Conservation (phyloP, 2,329 filamentous ascomycete species). For the Rhexocercosporidium sp. region DNA sequence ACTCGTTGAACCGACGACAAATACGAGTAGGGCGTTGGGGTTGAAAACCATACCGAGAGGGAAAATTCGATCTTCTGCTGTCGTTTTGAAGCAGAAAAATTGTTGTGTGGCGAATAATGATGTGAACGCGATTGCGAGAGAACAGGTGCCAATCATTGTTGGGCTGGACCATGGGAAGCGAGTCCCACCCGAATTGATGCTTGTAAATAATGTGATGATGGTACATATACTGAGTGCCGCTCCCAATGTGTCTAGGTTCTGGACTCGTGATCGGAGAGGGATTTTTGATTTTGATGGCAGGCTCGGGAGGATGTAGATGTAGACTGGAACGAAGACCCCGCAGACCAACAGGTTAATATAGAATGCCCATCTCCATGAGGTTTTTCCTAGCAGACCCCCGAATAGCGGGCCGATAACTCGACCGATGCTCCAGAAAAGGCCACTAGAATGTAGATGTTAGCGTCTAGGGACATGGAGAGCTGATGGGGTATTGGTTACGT, state of each 20-base stretch:
- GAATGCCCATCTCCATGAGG: background rate
- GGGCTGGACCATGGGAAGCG: background rate
- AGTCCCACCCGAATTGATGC: slow-evolving; percentile 1
- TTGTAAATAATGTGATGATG: background rate
- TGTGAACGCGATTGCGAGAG: background rate
- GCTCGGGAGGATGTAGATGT: background rate
- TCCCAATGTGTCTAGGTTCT: background rate
- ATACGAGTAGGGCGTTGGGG: background rate
- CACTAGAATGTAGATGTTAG: background rate
- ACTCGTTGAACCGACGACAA: background rate
- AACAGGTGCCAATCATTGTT: background rate
- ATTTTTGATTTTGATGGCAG: background rate
- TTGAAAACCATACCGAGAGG: background rate
- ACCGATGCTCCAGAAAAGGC: slow-evolving; percentile 1
- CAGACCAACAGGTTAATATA: background rate
- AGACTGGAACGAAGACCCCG: background rate
- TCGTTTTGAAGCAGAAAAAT: background rate
- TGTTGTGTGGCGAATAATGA: background rate
- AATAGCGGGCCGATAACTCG: background rate
- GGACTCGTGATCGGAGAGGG: background rate
- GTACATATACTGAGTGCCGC: background rate
- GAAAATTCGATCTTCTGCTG: background rate
- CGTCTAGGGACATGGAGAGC: no score
- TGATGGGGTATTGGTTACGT: background rate
- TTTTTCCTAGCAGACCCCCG: background rate